Conservation (phyloP, 176 grass and related monocot species). For the Pontederia crassipes region DNA sequence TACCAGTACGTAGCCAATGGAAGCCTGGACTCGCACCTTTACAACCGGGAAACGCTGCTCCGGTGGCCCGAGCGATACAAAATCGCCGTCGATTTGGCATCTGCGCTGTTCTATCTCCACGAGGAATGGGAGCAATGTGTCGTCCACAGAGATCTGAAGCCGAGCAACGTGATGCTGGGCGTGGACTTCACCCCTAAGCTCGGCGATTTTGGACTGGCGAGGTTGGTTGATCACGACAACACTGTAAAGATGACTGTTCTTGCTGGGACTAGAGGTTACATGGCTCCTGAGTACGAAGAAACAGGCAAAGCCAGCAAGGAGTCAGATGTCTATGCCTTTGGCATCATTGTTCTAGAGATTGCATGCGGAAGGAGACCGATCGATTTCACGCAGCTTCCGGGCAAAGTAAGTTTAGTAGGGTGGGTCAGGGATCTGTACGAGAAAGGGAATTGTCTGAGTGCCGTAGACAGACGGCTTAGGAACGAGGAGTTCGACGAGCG, state of each 20-base stretch:
- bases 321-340: constrained; percentile 51
- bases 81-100: constrained; percentile 32
- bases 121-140: constrained; percentile 66
- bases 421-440: constrained; percentile 33
- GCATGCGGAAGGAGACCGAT: constrained; percentile 26
- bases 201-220: constrained; percentile 55
- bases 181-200: constrained; percentile 43
- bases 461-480: constrained; percentile 10
- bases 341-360: constrained; percentile 38
- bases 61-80: constrained; percentile 36
- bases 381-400: background rate
- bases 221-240: constrained; percentile 42
- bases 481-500: constrained; percentile 10
- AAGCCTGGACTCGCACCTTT: constrained; percentile 38
- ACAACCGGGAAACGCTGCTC: constrained; percentile 23
- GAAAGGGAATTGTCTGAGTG: constrained; percentile 11
- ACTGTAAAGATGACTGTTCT: constrained; percentile 40
- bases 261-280: constrained; percentile 54
- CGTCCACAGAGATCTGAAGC: constrained; percentile 44
- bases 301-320: constrained; percentile 54
- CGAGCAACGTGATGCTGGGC: constrained; percentile 65
- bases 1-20: constrained; percentile 44
- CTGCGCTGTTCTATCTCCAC: constrained; percentile 48
- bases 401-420: constrained; percentile 21
- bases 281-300: constrained; percentile 41